Conservation (phyloP, 768 basidiomycete genomes). For the Psilocybe sp. region DNA sequence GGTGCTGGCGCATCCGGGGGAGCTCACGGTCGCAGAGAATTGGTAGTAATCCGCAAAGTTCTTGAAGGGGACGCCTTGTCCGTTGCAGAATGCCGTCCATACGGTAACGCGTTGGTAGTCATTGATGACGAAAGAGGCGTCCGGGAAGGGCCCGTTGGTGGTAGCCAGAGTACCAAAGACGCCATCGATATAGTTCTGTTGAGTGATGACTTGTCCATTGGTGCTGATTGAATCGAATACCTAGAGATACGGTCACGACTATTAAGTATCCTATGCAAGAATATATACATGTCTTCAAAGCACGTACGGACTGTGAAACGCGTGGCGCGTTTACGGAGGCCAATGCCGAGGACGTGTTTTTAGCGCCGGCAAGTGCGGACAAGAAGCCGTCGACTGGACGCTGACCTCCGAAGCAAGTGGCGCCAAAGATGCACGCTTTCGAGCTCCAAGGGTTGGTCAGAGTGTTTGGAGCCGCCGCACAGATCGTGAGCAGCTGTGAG, state of each 20-base stretch:
- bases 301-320: not conserved
- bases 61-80: not conserved
- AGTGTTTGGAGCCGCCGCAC: no score
- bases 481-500: no score
- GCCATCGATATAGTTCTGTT: conserved; percentile 2
- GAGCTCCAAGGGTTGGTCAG: not conserved
- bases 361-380: not conserved
- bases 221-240: not conserved
- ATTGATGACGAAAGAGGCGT: not conserved
- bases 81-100: not conserved
- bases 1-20: not conserved
- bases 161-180: not conserved
- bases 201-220: not conserved
- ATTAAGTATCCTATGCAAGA: no score
- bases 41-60: conserved; percentile 2
- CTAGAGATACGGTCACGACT: no score
- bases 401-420: not conserved
- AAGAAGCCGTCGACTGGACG: not conserved
- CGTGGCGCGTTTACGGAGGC: not conserved
- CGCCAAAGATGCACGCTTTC: not conserved
- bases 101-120: not conserved
- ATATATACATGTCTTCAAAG: no score
- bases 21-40: conserved; percentile 1
- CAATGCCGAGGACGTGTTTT: not conserved
- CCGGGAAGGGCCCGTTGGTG: conserved; percentile 1